A percentile compares a stretch with the other conserved stretches of the same genome.
phyloP scores from a whole-genome alignment of 2,329 filamentous ascomycete genomes.

The Apiospora hydei region DNA sequence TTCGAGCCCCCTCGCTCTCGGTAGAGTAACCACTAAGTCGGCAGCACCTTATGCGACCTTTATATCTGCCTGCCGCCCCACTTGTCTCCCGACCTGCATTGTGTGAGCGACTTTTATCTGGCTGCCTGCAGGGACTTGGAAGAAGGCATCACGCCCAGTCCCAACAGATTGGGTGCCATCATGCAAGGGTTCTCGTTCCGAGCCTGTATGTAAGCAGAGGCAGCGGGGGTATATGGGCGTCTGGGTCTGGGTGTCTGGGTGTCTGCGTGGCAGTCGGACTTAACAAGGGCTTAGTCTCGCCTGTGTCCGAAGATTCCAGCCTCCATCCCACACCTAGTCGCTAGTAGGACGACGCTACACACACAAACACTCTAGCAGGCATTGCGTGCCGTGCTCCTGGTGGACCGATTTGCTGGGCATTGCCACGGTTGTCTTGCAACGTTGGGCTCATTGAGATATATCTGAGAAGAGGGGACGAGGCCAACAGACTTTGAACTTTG shows the following conservation, averaged over 20 bases:
- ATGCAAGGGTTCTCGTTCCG: neutral
- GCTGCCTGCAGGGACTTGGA: neutral
- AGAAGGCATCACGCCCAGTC: neutral
- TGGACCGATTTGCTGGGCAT: neutral
- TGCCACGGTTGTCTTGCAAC: neutral
- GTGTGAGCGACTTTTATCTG: neutral
- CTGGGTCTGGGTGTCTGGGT: neutral
- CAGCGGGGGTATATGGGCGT: neutral
- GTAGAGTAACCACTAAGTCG: neutral
- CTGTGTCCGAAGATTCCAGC: neutral
- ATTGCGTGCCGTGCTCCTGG: neutral
- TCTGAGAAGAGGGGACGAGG: slow-evolving; percentile 4
- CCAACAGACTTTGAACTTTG: neutral
- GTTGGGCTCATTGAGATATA: neutral
- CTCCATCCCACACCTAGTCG: neutral
- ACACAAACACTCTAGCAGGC: neutral
- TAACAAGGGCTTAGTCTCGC: slow-evolving; percentile 16
- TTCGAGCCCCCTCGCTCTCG: neutral
- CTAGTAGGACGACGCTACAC: neutral
- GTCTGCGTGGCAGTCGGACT: slow-evolving; percentile 7
- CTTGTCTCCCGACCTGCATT: neutral
- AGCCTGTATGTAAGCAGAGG: slow-evolving; percentile 2
- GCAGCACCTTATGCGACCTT: neutral
- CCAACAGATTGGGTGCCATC: neutral
- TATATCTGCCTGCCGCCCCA: neutral